Evolutionary conservation across 345 rosid species (phyloP).

Genomic region (Camelina hispida): DNA sequence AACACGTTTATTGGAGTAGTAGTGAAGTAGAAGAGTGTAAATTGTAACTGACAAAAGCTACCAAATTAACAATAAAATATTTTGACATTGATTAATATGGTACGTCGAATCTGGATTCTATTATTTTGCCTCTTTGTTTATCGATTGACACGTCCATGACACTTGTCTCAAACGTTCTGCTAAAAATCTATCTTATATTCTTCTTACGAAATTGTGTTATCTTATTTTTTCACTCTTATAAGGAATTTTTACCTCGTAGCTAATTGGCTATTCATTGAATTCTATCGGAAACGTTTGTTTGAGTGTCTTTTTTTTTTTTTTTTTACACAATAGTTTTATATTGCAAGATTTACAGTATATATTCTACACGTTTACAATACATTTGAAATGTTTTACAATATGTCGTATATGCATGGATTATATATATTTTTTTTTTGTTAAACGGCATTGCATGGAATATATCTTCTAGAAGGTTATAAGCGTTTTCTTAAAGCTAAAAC

Average conservation of each 20-base stretch:
- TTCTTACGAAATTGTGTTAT: slow-evolving; percentile 10
- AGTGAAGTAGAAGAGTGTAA: slow-evolving; percentile 27
- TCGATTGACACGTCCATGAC: slow-evolving; percentile 45
- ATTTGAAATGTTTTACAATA: neutral
- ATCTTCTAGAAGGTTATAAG: neutral
- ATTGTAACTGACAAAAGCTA: slow-evolving; percentile 26
- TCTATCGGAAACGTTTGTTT: neutral
- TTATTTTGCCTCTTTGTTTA: slow-evolving; percentile 31
- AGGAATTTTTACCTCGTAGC: slow-evolving; percentile 10
- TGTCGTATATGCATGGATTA: neutral
- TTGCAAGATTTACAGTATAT: neutral
- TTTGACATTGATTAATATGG: slow-evolving; percentile 28
- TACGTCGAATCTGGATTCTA: slow-evolving; percentile 45
- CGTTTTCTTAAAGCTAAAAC: neutral
- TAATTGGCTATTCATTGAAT: slow-evolving; percentile 19
- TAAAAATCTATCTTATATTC: slow-evolving; percentile 29
- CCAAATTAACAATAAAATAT: neutral
- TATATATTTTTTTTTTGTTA: no score
- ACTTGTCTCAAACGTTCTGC: slow-evolving; percentile 36
- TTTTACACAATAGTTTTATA: neutral
- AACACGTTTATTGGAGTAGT: slow-evolving; percentile 5
- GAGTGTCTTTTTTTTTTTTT: neutral
- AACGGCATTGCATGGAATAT: neutral
- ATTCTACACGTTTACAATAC: slow-evolving; percentile 23
- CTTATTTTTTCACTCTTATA: slow-evolving; percentile 3